phyloP scores from a whole-genome alignment of 2,329 filamentous ascomycete genomes.

The Macrophomina tecta region DNA sequence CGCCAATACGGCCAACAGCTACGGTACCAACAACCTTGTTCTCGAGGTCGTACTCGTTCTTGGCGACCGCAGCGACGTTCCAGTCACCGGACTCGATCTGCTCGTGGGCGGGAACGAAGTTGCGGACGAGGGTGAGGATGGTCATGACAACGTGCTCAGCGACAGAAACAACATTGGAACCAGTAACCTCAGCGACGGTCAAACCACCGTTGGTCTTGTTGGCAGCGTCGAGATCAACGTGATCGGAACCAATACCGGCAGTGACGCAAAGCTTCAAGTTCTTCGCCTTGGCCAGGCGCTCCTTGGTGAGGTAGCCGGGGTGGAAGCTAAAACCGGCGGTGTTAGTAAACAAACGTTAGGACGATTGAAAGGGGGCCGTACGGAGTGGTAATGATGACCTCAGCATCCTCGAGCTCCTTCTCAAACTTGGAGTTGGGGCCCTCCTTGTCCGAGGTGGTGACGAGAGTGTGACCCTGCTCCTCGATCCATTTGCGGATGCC shows the following conservation, averaged over 20 bases:
- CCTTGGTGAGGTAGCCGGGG: conserved; percentile 94
- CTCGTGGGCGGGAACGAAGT: conserved; percentile 98
- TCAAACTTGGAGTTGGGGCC: conserved; percentile 92
- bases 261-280: conserved; percentile 98
- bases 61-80: conserved; percentile 94
- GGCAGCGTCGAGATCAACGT: conserved; percentile 94
- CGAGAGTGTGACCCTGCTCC: conserved; percentile 91
- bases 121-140: conserved; percentile 92
- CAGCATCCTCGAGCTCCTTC: conserved; percentile 92
- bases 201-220: conserved; percentile 98
- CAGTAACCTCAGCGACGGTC: conserved; percentile 97
- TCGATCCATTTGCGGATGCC: conserved; percentile 97
- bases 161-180: conserved; percentile 97
- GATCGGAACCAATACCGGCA: conserved; percentile 96
- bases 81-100: conserved; percentile 87
- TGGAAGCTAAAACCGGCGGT: conserved; percentile 73
- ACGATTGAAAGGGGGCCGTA: conserved; percentile 53
- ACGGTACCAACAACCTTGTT: conserved; percentile 97
- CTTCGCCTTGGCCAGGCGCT: conserved; percentile 97
- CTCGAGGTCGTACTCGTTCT: conserved; percentile 98
- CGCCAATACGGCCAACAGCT: conserved; percentile 94
- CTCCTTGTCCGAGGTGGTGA: conserved; percentile 98
- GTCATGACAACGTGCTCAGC: conserved; percentile 99
- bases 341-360: conserved; percentile 24
- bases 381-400: conserved; percentile 99